A percentile compares a stretch with the other conserved stretches of the same genome.
These are phyloP conservation scores for Gorgonomyces haynaldii DNA, from an alignment of 192 early-diverging fungal species.

Conservation along the genomic window DNA sequence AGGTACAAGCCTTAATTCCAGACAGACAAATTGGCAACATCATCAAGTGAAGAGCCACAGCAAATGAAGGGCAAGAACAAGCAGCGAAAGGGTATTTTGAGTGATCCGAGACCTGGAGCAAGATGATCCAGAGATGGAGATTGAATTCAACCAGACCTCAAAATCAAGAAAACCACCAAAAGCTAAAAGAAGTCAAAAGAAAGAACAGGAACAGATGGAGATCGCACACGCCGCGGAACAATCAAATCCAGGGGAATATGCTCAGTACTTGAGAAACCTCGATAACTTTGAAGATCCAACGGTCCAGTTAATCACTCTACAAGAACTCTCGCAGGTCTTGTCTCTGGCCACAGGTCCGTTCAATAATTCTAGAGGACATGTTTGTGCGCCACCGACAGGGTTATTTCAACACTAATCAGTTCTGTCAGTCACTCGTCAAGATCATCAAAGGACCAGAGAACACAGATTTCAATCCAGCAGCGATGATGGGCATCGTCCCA, in stretches of 20 bases:
- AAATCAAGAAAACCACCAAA: not conserved
- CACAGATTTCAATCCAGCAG: conserved; percentile 13
- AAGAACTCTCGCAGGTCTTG: conserved; percentile 68
- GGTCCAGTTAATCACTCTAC: too few species aligned
- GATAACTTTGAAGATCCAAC: too few species aligned
- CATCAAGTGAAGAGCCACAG: too few species aligned
- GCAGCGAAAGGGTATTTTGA: too few species aligned
- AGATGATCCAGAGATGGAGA: not conserved
- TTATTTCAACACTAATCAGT: not conserved
- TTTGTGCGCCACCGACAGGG: too few species aligned
- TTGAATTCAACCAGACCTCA: not conserved
- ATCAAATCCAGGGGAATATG: not conserved
- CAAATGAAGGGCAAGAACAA: too few species aligned
- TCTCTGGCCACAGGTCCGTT: conserved; percentile 67
- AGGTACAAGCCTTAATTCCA: too few species aligned
- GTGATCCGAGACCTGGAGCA: too few species aligned
- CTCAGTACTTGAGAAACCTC: not conserved
- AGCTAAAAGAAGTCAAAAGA: not conserved
- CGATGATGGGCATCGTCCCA: conserved; percentile 34
- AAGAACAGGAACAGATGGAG: not conserved
- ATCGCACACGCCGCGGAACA: not conserved
- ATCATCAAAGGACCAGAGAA: conserved; percentile 20
- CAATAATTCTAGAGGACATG: too few species aligned
- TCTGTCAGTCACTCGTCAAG: conserved; percentile 5
- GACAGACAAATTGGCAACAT: too few species aligned